Conservation (phyloP, 257 asterid genomes). For the Voacanga thouarsii region DNA sequence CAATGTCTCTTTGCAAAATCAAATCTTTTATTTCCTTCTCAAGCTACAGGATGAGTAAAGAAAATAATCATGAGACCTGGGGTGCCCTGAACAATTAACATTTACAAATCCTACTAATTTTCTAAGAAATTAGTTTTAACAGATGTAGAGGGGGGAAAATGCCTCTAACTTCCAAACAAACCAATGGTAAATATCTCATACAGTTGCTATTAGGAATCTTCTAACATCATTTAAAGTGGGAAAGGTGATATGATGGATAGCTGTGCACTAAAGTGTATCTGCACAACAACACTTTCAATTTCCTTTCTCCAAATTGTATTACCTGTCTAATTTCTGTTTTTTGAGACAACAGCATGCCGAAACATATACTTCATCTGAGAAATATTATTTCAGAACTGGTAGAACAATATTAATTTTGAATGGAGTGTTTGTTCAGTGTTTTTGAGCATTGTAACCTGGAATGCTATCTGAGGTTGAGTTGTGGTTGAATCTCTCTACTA, state of each 20-base stretch:
- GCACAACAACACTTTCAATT: no score
- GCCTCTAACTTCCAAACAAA: not conserved
- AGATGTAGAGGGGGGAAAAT: not conserved
- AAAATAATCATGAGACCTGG: constrained; percentile 9
- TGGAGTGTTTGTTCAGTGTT: no score
- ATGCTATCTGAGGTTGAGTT: no score
- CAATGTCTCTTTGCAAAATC: constrained; percentile 73
- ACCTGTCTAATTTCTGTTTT: no score
- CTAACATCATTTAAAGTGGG: not conserved
- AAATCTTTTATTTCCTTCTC: constrained; percentile 70
- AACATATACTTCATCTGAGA: no score
- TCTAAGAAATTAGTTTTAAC: not conserved
- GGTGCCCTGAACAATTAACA: not conserved
- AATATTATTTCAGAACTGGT: no score
- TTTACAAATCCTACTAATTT: not conserved
- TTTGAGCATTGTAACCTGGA: no score
- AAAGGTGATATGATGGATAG: not conserved
- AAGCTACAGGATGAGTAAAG: constrained; percentile 43
- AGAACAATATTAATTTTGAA: no score
- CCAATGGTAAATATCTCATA: not conserved
- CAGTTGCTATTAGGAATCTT: not conserved
- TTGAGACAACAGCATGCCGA: no score
- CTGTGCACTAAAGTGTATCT: not conserved
- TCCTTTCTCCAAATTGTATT: no score
- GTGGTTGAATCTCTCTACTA: no score